These are phyloP conservation scores for Trichoderma erinaceum DNA, from an alignment of 495 filamentous ascomycete genomes.

Conservation along the genomic window DNA sequence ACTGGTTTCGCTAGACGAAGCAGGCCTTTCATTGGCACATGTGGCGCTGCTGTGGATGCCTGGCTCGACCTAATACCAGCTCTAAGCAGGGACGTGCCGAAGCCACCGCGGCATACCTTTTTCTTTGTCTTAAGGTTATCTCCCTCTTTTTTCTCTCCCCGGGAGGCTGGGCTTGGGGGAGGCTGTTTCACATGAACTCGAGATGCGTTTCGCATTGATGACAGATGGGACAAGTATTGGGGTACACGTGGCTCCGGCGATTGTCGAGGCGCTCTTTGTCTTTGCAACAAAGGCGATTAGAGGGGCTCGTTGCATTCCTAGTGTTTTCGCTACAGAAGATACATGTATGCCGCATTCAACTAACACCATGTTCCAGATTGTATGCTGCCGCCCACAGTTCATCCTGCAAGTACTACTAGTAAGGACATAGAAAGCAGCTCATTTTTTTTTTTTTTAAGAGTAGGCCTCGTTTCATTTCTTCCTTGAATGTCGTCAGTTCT, in stretches of 20 bases:
- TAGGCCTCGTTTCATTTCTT: too few species aligned
- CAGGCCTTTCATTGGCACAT: background rate
- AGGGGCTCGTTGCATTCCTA: too few species aligned
- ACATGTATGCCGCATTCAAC: too few species aligned
- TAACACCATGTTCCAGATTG: too few species aligned
- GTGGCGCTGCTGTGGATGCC: background rate
- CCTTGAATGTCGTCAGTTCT: too few species aligned
- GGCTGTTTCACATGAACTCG: background rate
- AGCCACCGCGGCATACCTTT: background rate
- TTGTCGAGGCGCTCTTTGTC: background rate
- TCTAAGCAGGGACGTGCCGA: background rate
- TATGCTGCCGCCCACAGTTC: too few species aligned
- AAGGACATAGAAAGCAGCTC: too few species aligned
- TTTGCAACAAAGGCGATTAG: too few species aligned
- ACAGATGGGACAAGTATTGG: background rate
- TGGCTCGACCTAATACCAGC: background rate
- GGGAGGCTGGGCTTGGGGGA: background rate
- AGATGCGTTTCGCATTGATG: slow-evolving; percentile 10
- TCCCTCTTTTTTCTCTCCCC: background rate
- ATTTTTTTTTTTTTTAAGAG: too few species aligned
- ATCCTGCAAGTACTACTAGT: too few species aligned
- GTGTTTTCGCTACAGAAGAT: too few species aligned
- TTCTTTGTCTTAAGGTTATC: background rate
- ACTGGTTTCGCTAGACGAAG: background rate
- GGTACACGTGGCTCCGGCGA: background rate